Conservation (phyloP, 208 protist genomes). For the Trypanosoma rangeli region DNA sequence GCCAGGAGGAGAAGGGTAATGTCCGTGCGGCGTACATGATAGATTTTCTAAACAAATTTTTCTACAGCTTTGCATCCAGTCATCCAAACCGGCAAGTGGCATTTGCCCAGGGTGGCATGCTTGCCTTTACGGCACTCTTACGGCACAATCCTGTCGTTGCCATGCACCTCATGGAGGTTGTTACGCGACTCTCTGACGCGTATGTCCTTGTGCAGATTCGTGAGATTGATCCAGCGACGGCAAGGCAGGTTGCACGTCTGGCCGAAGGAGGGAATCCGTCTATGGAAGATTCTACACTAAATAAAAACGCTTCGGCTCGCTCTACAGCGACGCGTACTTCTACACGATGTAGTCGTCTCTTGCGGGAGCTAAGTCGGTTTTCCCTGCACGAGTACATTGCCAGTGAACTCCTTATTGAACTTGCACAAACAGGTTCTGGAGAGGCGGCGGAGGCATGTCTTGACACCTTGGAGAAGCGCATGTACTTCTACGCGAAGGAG, state of each 20-base stretch:
- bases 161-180: constrained; percentile 49
- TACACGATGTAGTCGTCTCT: constrained; percentile 74
- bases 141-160: constrained; percentile 35
- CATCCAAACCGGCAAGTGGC: constrained; percentile 64
- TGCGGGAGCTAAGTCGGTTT: constrained; percentile 77
- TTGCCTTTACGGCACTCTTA: constrained; percentile 60
- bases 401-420: constrained; percentile 59
- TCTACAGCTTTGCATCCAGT: constrained; percentile 82
- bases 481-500: constrained; percentile 88
- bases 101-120: constrained; percentile 59
- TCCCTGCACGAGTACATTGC: constrained; percentile 86
- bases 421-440: constrained; percentile 36
- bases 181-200: constrained; percentile 68
- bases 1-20: constrained; percentile 22
- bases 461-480: constrained; percentile 63
- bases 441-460: constrained; percentile 51
- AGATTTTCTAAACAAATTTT: constrained; percentile 72
- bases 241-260: constrained; percentile 26
- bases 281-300: constrained; percentile 22
- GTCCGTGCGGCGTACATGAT: constrained; percentile 44
- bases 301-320: constrained; percentile 29
- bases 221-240: constrained; percentile 84
- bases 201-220: constrained; percentile 76
- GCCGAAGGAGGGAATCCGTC: constrained; percentile 6
- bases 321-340: constrained; percentile 54